These are phyloP conservation scores for Debaryomycetaceae sp. DNA, from an alignment of 1,139 yeast genomes.

Conservation along the genomic window DNA sequence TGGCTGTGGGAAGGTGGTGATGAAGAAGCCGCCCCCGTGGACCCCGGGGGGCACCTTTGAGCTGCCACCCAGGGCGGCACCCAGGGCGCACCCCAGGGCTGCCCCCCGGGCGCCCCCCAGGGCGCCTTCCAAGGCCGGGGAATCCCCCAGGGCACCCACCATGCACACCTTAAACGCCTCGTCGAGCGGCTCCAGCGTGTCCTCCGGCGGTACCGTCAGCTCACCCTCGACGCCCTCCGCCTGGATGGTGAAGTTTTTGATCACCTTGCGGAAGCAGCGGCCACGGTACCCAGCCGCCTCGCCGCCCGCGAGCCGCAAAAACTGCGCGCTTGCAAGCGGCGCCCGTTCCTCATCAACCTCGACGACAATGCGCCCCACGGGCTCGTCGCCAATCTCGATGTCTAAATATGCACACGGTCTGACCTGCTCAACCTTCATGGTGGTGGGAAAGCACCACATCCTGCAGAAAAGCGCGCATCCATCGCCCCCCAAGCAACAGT, in stretches of 20 bases:
- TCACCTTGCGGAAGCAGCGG: conserved; percentile 60
- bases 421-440: conserved; percentile 31
- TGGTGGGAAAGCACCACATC: background rate
- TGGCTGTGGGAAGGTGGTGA: conserved; percentile 65
- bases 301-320: conserved; percentile 41
- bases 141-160: conserved; percentile 72
- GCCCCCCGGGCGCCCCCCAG: too few relatives aligned
- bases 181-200: conserved; percentile 41
- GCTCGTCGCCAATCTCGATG: conserved; percentile 41
- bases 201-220: conserved; percentile 43
- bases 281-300: conserved; percentile 32
- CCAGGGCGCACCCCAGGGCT: too few relatives aligned
- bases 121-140: conserved; percentile 55
- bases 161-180: conserved; percentile 55
- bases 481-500: too few relatives aligned
- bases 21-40: too few relatives aligned
- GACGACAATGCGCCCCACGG: conserved; percentile 61
- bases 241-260: conserved; percentile 77
- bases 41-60: too few relatives aligned
- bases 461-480: too few relatives aligned
- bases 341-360: conserved; percentile 53
- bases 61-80: too few relatives aligned
- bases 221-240: conserved; percentile 62
- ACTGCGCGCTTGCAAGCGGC: conserved; percentile 57
- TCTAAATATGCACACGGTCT: conserved; percentile 52